These are phyloP conservation scores for Fusarium pilosicola DNA, from an alignment of 2,329 filamentous ascomycete genomes.

Conservation along the genomic window DNA sequence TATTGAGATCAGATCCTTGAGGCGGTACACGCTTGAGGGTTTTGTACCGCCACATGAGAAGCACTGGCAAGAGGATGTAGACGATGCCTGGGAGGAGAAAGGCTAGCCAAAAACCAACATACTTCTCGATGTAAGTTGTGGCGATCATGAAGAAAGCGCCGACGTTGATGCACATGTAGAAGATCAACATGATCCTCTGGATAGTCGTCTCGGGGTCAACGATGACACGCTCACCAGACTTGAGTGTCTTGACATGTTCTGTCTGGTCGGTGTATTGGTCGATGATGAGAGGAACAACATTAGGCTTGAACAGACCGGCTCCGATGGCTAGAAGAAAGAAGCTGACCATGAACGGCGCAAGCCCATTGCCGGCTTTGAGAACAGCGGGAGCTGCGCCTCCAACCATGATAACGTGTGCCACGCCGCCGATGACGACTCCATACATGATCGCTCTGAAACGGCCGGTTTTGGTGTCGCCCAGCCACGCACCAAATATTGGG, in stretches of 20 bases:
- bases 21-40: background rate
- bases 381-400: slow-evolving; percentile 63
- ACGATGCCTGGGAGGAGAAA: slow-evolving; percentile 49
- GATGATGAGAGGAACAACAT: slow-evolving; percentile 74
- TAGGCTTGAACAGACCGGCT: slow-evolving; percentile 45
- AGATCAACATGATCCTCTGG: slow-evolving; percentile 74
- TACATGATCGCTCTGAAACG: slow-evolving; percentile 53
- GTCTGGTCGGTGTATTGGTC: slow-evolving; percentile 71
- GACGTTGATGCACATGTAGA: slow-evolving; percentile 65
- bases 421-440: slow-evolving; percentile 72
- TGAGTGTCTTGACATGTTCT: slow-evolving; percentile 46
- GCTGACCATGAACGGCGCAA: slow-evolving; percentile 70
- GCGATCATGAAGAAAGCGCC: slow-evolving; percentile 63
- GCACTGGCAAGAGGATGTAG: slow-evolving; percentile 66
- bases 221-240: slow-evolving; percentile 71
- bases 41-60: background rate
- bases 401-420: slow-evolving; percentile 76
- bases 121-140: slow-evolving; percentile 63
- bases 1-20: background rate
- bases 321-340: slow-evolving; percentile 48
- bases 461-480: background rate
- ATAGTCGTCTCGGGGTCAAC: slow-evolving; percentile 74
- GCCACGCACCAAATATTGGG: background rate
- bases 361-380: slow-evolving; percentile 56
- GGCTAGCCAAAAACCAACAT: slow-evolving; percentile 60